A percentile compares a stretch with the other conserved stretches of the same genome.
Evolutionary conservation across 495 filamentous ascomycete species (phyloP).

Genomic region (Melanomma pulvis-pyrius): DNA sequence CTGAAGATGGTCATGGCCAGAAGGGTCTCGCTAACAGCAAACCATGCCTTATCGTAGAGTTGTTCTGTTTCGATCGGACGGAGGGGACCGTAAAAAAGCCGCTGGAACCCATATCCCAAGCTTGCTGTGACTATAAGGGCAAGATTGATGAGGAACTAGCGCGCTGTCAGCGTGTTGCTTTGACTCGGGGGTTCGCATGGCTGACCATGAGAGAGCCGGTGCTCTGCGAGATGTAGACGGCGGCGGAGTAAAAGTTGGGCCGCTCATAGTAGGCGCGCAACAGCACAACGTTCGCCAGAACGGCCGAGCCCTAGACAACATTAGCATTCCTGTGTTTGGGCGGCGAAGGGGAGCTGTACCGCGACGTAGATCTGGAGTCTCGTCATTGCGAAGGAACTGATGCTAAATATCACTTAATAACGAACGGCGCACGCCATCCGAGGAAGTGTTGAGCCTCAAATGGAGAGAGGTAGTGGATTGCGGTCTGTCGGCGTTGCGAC

Average conservation of each 20-base stretch:
- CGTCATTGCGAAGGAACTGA: slow-evolving; percentile 17
- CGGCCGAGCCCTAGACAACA: slow-evolving; percentile 65
- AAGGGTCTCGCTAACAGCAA: slow-evolving; percentile 93
- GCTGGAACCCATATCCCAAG: slow-evolving; percentile 83
- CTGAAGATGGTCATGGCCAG: slow-evolving; percentile 99
- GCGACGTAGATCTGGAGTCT: slow-evolving; percentile 31
- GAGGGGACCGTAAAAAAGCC: slow-evolving; percentile 86
- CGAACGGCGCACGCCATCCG: slow-evolving; percentile 17
- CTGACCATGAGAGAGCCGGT: slow-evolving; percentile 90
- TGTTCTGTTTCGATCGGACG: slow-evolving; percentile 95
- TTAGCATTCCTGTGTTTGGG: slow-evolving; percentile 14
- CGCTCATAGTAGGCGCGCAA: slow-evolving; percentile 90
- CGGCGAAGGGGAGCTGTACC: slow-evolving; percentile 8
- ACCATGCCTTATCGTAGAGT: slow-evolving; percentile 96
- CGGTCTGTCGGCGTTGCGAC: neutral
- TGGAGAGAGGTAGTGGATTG: neutral
- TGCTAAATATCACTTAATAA: slow-evolving; percentile 4
- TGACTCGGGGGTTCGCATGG: neutral
- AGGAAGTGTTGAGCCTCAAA: neutral
- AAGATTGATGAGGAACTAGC: slow-evolving; percentile 80
- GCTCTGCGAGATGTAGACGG: slow-evolving; percentile 93
- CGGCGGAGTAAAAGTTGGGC: slow-evolving; percentile 95
- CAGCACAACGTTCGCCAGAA: slow-evolving; percentile 78
- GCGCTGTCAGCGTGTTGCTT: neutral
- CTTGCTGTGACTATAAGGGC: slow-evolving; percentile 73